phyloP scores from a whole-genome alignment of 2,329 filamentous ascomycete genomes.

The Ophiostoma sp. region DNA sequence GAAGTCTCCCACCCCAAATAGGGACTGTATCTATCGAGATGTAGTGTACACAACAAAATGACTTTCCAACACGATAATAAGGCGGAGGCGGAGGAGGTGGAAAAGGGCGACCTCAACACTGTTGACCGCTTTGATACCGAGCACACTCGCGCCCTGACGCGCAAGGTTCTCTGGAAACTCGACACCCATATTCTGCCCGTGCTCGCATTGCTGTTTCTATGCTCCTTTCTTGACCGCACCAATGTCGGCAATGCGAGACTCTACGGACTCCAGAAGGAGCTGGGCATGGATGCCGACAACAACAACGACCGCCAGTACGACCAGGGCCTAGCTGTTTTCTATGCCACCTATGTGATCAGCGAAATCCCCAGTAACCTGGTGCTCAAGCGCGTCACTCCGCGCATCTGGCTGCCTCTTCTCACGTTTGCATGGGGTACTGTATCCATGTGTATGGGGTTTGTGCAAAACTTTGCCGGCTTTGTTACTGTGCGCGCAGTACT shows the following conservation, averaged over 20 bases:
- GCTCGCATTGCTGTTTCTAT: slow-evolving; percentile 60
- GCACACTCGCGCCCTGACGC: slow-evolving; percentile 33
- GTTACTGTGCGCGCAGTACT: slow-evolving; percentile 56
- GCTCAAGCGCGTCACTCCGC: slow-evolving; percentile 56
- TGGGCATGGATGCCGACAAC: slow-evolving; percentile 49
- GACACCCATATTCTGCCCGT: slow-evolving; percentile 57
- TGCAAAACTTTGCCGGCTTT: slow-evolving; percentile 51
- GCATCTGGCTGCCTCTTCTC: slow-evolving; percentile 55
- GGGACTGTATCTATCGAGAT: not conserved
- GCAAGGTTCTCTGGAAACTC: slow-evolving; percentile 48
- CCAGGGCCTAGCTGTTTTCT: slow-evolving; percentile 59
- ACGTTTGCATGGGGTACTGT: slow-evolving; percentile 55
- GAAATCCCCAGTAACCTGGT: slow-evolving; percentile 61
- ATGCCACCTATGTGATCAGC: slow-evolving; percentile 57
- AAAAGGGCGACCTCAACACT: slow-evolving; percentile 11
- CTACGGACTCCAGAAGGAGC: slow-evolving; percentile 54
- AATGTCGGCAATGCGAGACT: slow-evolving; percentile 69
- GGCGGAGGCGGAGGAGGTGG: slow-evolving; percentile 43
- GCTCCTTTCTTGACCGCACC: slow-evolving; percentile 62
- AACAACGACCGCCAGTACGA: slow-evolving; percentile 55
- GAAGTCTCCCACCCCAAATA: not conserved
- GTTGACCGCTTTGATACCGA: slow-evolving; percentile 9
- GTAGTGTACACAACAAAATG: not conserved
- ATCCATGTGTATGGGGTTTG: slow-evolving; percentile 53
- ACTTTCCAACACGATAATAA: slow-evolving; percentile 3